Conservation (phyloP, 2,329 filamentous ascomycete genomes). For the Colletotrichum phormii region DNA sequence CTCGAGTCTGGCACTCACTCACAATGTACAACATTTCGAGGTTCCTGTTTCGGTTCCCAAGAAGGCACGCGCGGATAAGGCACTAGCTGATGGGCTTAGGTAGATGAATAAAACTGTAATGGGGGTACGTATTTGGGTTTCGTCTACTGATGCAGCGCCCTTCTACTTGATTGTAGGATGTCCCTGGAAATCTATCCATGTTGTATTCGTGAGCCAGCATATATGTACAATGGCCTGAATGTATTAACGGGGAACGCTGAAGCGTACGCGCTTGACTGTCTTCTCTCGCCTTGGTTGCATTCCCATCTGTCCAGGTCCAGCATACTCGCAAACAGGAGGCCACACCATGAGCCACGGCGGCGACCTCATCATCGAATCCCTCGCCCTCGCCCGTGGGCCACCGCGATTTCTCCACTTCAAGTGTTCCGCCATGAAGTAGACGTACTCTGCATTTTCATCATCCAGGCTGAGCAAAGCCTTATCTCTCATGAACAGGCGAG, state of each 20-base stretch:
- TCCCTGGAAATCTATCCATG: no score
- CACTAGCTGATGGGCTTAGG: constrained; percentile 38
- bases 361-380: not conserved
- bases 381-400: no score
- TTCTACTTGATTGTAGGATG: no score
- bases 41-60: constrained; percentile 33
- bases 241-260: no score
- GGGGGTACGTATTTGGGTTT: constrained; percentile 12
- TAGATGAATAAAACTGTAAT: constrained; percentile 39
- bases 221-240: no score
- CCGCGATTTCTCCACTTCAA: no score
- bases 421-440: no score
- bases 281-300: not conserved
- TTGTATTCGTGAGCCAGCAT: no score
- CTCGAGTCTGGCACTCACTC: constrained; percentile 25
- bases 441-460: no score
- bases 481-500: no score
- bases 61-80: constrained; percentile 33
- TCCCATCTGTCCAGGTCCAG: not conserved
- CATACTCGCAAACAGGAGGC: not conserved
- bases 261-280: not conserved
- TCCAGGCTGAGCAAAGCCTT: no score
- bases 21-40: constrained; percentile 35
- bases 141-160: not conserved
- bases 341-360: not conserved